Percentiles rank a stretch among this genome's conserved stretches.
These are phyloP conservation scores for Gymnopus androsaceus DNA, from an alignment of 1,284 basidiomycete genomes.

Conservation along the genomic window DNA sequence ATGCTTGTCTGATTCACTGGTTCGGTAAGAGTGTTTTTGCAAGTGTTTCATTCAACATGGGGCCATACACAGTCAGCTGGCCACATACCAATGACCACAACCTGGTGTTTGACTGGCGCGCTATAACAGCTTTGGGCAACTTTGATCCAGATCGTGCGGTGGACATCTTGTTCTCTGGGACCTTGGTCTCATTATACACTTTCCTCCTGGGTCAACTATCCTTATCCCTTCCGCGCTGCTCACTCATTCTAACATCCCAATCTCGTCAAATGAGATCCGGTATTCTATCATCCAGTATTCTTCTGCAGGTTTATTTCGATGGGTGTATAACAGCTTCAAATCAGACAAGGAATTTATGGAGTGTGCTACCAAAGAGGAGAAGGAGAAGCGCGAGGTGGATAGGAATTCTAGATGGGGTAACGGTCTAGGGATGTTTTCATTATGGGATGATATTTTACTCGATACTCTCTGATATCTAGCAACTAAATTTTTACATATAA, in stretches of 20 bases:
- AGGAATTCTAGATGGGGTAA: constrained; percentile 6
- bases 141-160: constrained; percentile 12
- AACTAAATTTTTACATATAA: too few species aligned
- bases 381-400: background rate
- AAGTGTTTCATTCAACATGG: constrained; percentile 13
- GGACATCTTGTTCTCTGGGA: constrained; percentile 18
- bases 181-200: constrained; percentile 12
- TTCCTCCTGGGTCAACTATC: constrained; percentile 14
- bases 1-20: constrained; percentile 1
- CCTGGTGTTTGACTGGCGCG: constrained; percentile 14
- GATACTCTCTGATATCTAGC: too few species aligned
- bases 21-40: constrained; percentile 11
- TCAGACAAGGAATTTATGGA: constrained; percentile 2
- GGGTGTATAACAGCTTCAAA: constrained; percentile 10
- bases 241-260: constrained; percentile 10
- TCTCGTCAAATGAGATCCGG: background rate
- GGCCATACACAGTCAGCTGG: background rate
- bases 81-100: constrained; percentile 12
- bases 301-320: constrained; percentile 13
- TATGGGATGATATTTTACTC: constrained; percentile 22
- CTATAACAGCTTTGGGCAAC: constrained; percentile 8
- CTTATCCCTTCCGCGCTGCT: constrained; percentile 14
- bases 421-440: constrained; percentile 1
- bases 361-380: background rate
- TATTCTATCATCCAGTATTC: constrained; percentile 16